Percentiles rank a stretch among this genome's conserved stretches.
Conservation (phyloP, 108 stramenopile genomes). For the Conticribra guillardii region DNA sequence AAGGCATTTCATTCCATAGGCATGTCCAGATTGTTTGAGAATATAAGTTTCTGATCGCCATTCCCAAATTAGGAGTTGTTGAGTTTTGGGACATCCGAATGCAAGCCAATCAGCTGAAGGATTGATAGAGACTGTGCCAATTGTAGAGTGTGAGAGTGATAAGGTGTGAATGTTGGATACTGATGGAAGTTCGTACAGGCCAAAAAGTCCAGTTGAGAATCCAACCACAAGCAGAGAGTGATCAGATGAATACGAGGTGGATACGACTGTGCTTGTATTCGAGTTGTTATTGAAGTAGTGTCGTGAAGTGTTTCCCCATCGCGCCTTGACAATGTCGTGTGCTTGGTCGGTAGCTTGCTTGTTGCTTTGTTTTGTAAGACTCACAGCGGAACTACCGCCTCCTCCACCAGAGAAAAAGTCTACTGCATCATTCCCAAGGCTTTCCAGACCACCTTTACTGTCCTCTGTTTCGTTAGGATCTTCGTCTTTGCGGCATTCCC, state of each 20-base stretch:
- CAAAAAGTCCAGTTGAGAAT: slow-evolving; percentile 94
- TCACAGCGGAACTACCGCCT: neutral
- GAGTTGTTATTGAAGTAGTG: slow-evolving; percentile 89
- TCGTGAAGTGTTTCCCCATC: slow-evolving; percentile 67
- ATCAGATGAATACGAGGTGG: slow-evolving; percentile 61
- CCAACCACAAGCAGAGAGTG: slow-evolving; percentile 85
- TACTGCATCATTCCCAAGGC: slow-evolving; percentile 69
- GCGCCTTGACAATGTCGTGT: slow-evolving; percentile 62
- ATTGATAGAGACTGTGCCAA: slow-evolving; percentile 83
- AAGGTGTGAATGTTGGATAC: slow-evolving; percentile 90
- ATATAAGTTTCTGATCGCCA: slow-evolving; percentile 99
- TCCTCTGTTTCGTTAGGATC: slow-evolving; percentile 29
- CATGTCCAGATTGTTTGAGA: slow-evolving; percentile 99
- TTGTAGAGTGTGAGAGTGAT: slow-evolving; percentile 76
- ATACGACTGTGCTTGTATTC: slow-evolving; percentile 54
- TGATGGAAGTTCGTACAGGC: slow-evolving; percentile 94
- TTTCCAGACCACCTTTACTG: slow-evolving; percentile 50
- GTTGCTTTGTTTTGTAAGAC: neutral
- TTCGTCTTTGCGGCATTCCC: slow-evolving; percentile 68
- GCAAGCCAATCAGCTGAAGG: slow-evolving; percentile 96
- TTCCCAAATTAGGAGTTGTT: slow-evolving; percentile 98
- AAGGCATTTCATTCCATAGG: slow-evolving; percentile 91
- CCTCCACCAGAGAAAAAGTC: slow-evolving; percentile 79
- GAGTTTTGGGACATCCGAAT: slow-evolving; percentile 89
- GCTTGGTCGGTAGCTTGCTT: slow-evolving; percentile 46